These are phyloP conservation scores for Candolleomyces eurysporus DNA, from an alignment of 768 basidiomycete genomes.

Conservation along the genomic window DNA sequence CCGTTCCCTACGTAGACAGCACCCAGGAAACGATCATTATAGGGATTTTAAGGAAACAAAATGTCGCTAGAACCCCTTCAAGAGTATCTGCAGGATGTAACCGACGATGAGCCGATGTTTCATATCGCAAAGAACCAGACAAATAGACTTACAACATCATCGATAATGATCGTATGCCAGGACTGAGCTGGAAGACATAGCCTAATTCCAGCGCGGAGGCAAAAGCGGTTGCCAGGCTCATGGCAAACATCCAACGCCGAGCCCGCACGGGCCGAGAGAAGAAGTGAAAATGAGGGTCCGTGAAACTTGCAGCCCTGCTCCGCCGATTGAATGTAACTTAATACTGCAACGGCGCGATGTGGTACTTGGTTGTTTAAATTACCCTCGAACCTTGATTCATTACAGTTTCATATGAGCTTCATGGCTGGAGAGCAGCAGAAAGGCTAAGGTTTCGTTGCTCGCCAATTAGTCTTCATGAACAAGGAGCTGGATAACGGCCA, in stretches of 20 bases:
- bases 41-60: neutral
- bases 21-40: neutral
- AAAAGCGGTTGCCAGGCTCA: neutral
- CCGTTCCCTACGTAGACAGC: neutral
- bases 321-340: neutral
- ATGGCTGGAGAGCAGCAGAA: neutral
- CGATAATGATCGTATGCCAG: slow-evolving; percentile 1
- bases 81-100: neutral
- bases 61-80: neutral
- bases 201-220: neutral
- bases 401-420: neutral
- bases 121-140: neutral
- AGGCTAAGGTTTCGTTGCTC: neutral
- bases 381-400: neutral
- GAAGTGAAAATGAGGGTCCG: neutral
- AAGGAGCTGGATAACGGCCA: no score
- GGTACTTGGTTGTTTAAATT: neutral
- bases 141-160: slow-evolving; percentile 4
- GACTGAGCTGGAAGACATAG: neutral
- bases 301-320: neutral
- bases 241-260: neutral
- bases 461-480: no score
- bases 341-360: neutral
- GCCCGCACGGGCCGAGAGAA: neutral
- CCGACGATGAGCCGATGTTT: slow-evolving; percentile 6